phyloP scores from a whole-genome alignment of 2,329 filamentous ascomycete species.

The Dothistroma septosporum region DNA sequence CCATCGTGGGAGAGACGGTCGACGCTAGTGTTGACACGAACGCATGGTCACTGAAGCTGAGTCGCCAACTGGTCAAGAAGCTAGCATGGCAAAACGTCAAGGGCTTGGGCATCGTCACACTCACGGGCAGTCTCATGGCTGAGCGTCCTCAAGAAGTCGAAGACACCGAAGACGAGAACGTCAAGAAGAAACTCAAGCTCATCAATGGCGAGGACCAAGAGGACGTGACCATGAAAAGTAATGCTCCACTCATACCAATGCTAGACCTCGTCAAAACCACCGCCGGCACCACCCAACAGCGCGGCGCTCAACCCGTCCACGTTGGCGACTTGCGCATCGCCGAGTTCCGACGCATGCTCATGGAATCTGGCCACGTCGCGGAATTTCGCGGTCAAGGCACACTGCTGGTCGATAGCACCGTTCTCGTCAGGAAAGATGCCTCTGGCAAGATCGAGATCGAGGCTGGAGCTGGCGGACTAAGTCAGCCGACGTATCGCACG shows the following conservation, averaged over 20 bases:
- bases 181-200: conserved; percentile 53
- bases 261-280: conserved; percentile 63
- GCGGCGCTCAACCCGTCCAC: conserved; percentile 78
- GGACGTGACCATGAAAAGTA: conserved; percentile 5
- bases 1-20: conserved; percentile 65
- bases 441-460: conserved; percentile 77
- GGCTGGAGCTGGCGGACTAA: conserved; percentile 56
- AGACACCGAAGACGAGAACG: conserved; percentile 36
- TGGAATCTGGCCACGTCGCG: conserved; percentile 73
- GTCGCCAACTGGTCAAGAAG: conserved; percentile 75
- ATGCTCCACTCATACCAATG: conserved; percentile 43
- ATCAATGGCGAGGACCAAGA: conserved; percentile 45
- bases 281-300: conserved; percentile 9
- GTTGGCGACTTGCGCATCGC: conserved; percentile 89
- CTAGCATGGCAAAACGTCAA: conserved; percentile 94
- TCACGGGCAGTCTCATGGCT: conserved; percentile 69
- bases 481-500: conserved; percentile 36
- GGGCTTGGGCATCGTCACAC: conserved; percentile 83
- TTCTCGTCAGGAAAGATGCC: conserved; percentile 82
- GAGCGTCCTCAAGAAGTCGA: conserved; percentile 41
- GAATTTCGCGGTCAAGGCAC: conserved; percentile 94
- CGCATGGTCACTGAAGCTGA: conserved; percentile 91
- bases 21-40: conserved; percentile 97
- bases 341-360: conserved; percentile 80
- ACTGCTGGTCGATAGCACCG: conserved; percentile 79